These are phyloP conservation scores for Tylopilus rubrobrunneus DNA, from an alignment of 768 basidiomycete genomes.

Conservation along the genomic window DNA sequence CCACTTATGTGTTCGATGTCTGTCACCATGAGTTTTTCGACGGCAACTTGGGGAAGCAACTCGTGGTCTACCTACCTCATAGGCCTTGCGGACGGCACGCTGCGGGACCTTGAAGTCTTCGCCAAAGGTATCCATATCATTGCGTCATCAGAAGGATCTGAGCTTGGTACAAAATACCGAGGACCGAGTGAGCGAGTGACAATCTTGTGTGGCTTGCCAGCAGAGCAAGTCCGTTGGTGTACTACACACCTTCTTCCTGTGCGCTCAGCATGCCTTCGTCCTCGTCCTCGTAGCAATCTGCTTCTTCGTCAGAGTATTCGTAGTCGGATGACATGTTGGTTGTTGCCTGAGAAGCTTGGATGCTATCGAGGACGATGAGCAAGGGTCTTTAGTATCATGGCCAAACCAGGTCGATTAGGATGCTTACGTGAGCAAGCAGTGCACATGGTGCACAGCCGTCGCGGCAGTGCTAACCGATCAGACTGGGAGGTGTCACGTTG, in stretches of 20 bases:
- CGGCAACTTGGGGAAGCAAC: constrained; percentile 62
- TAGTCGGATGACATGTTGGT: constrained; percentile 58
- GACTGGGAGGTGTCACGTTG: too few relatives aligned
- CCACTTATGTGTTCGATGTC: constrained; percentile 86
- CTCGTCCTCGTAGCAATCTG: constrained; percentile 66
- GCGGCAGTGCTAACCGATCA: too few relatives aligned
- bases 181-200: constrained; percentile 18
- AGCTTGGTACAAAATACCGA: constrained; percentile 27
- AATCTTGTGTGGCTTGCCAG: constrained; percentile 17
- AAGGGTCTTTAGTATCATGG: constrained; percentile 8
- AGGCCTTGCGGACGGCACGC: constrained; percentile 62
- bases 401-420: constrained; percentile 25
- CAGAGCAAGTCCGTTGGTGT: constrained; percentile 12
- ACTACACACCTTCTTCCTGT: constrained; percentile 55
- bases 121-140: constrained; percentile 62
- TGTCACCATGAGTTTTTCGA: constrained; percentile 72
- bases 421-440: constrained; percentile 25
- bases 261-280: constrained; percentile 61
- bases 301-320: constrained; percentile 67
- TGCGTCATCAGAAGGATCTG: constrained; percentile 51
- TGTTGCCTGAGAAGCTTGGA: constrained; percentile 3
- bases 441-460: constrained; percentile 10
- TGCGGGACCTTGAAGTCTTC: constrained; percentile 59
- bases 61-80: constrained; percentile 88
- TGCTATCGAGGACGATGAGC: constrained; percentile 17